Conservation (phyloP, 2,329 filamentous ascomycete genomes). For the Calonectria naviculata region DNA sequence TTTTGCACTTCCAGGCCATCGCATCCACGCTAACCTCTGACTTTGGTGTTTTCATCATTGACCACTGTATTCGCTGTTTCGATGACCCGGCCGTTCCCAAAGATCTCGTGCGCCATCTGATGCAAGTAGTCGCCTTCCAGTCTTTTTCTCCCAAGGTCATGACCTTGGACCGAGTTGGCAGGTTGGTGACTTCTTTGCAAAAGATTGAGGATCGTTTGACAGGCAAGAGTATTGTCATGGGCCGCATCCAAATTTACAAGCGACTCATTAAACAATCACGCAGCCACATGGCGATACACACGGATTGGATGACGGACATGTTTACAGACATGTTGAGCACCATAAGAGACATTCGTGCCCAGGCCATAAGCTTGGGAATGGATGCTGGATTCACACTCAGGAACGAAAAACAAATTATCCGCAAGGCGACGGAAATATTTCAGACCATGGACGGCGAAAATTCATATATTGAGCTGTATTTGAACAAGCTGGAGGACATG, state of each 20-base stretch:
- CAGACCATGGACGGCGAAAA: conserved; percentile 62
- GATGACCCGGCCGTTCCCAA: conserved; percentile 78
- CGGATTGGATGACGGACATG: conserved; percentile 85
- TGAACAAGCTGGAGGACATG: conserved; percentile 75
- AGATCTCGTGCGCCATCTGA: conserved; percentile 79
- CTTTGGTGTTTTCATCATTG: conserved; percentile 83
- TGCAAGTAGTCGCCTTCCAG: conserved; percentile 84
- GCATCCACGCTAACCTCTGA: conserved; percentile 78
- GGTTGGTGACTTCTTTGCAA: conserved; percentile 77
- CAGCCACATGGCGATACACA: conserved; percentile 75
- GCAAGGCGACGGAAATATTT: conserved; percentile 73
- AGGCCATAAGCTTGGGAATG: conserved; percentile 80
- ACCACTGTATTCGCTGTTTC: conserved; percentile 81
- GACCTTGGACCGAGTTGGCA: conserved; percentile 76
- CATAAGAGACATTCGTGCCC: conserved; percentile 78
- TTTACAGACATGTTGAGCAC: conserved; percentile 85
- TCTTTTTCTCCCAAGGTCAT: conserved; percentile 81
- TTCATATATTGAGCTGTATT: conserved; percentile 77
- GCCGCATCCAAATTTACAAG: conserved; percentile 82
- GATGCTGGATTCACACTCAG: conserved; percentile 78
- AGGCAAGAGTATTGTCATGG: conserved; percentile 84
- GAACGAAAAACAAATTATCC: conserved; percentile 74
- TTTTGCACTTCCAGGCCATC: conserved; percentile 80
- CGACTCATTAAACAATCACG: conserved; percentile 79
- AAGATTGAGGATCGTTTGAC: conserved; percentile 78